Conservation (phyloP, 2,329 filamentous ascomycete species). For the Fusarium kyushuense region DNA sequence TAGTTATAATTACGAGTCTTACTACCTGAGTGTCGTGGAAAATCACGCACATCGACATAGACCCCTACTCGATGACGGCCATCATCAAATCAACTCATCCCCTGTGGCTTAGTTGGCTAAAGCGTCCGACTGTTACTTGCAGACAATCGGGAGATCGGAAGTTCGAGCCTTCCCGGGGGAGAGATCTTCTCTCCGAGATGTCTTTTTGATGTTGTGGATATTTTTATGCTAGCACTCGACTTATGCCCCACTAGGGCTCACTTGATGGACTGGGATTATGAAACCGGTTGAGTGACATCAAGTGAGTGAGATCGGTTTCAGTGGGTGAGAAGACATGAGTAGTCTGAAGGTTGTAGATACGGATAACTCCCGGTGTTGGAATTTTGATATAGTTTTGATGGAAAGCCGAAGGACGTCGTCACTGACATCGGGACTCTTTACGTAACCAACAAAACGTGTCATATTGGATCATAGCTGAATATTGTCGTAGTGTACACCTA, state of each 20-base stretch:
- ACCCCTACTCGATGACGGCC: not conserved
- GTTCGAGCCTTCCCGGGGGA: slow-evolving; percentile 50
- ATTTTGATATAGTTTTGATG: not conserved
- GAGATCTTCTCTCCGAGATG: slow-evolving; percentile 26
- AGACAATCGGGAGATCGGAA: slow-evolving; percentile 49
- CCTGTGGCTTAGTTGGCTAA: slow-evolving; percentile 46
- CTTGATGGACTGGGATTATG: slow-evolving; percentile 12
- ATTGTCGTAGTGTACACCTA: not conserved
- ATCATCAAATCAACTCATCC: slow-evolving; percentile 36
- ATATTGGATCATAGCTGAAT: not conserved
- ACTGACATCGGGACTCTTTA: not conserved
- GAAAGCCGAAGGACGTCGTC: not conserved
- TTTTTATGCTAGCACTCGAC: slow-evolving; percentile 8
- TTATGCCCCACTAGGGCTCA: slow-evolving; percentile 28
- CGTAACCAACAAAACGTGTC: not conserved
- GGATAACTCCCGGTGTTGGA: not conserved
- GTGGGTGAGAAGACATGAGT: not conserved
- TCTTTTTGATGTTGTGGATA: slow-evolving; percentile 29
- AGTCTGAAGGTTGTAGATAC: not conserved
- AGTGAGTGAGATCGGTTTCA: not conserved
- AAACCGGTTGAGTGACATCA: not conserved
- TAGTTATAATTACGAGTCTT: not conserved
- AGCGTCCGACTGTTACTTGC: slow-evolving; percentile 44
- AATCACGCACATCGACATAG: not conserved
- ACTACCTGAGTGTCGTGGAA: not conserved